Evolutionary conservation across 2,329 filamentous ascomycete genomes (phyloP), one percentile per base, ranked within the genome.

Genomic region (Sporothrix luriei): DNA sequence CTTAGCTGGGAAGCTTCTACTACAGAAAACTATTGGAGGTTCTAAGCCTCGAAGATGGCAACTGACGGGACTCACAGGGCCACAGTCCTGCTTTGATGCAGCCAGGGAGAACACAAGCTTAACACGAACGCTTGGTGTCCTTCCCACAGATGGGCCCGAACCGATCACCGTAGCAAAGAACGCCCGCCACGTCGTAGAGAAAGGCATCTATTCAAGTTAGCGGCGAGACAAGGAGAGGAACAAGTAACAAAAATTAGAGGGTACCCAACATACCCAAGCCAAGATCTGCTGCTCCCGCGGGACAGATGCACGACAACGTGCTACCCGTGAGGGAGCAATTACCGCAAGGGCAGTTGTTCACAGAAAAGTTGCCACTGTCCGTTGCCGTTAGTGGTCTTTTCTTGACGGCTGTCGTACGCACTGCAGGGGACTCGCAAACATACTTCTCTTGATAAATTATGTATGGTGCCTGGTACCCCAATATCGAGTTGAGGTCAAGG

Each of bases 321-420:
- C 43, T 43, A 7, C 64, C 64, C 4, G 29, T 21, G 26, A 70
- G 40, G 4, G 6, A 46, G 24, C 68, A 70, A 21, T 24, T 19
- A 7, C 16, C 33, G 19, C 49, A 65, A 11, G 38, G 38, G 4
- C 2, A 16, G 54, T 51, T 43, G 24, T n/a, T 9, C 21, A 57
- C 48, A 1, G 65, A 67, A n/a, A 52, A 66, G 26, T 66, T 24
- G 46, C 68, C 68, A 13, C 68, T 70, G 24, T 43, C 13, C 40
- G 33, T 29, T 48, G 9, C 6, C 40, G 52, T 66, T 21, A 66
- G 46, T 33, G 33, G 40, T 16, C 40, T 43, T 43, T 13, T 2
- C 1, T 13, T 43, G 40, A 5, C 3, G 40, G 10, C 2, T 43
- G 40, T 43, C 14, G 7, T 43, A 3, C 2, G 40, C 40, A 13